Base-by-base conservation (phyloP, 768 basidiomycete species). In the Lyophyllum atratum region DNA sequence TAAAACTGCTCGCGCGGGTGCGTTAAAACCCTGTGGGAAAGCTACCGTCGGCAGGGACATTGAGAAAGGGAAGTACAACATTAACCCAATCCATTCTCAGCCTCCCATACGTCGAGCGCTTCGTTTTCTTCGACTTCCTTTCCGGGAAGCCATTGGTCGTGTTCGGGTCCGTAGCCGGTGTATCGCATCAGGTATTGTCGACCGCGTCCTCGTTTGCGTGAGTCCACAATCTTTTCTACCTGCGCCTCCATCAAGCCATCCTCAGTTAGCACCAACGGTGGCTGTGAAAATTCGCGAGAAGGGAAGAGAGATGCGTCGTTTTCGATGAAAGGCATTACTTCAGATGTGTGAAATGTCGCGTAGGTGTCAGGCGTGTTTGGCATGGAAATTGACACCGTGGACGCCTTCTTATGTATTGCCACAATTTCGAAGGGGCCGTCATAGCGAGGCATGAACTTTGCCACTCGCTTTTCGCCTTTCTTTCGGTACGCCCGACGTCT, bases 361-460 rank as follows among this genome's bases (percentile, higher is more conserved):
- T 63, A 70, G 2, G 60, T 63, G 3, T 60, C 55, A 0, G 57
- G 60, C 15, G 54, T 54, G 42, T 66, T 65, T 0, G 76, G 72
- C 0, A 78, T 45, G 4, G 72, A 59, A 0, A 79, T 55, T 0
- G 56, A 70, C 54, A 73, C 73, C 4, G 58, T 64, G 0, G 70
- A 73, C 0, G 52, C 61, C 4, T 59, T 61, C 0, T 58, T 55
- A 26, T 61, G 10, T 0, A 61, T 49, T 0, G 49, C 39, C 3
- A 52, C 51, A 4, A 72, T 51, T 0, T 12, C 43, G 49, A 64
- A 70, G 10, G 69, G 72, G 0, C 74, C 65, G 50, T 79, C 70
- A 17, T 48, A 73, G 0, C 65, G 52, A 0, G 71, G 71, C 66
- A 80, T 73, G 45, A 77, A 78, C 44, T 80, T 79, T 0, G 74